Evolutionary conservation across 805 yeast genomes (phyloP).

Genomic region (Myxozyma geophila): DNA sequence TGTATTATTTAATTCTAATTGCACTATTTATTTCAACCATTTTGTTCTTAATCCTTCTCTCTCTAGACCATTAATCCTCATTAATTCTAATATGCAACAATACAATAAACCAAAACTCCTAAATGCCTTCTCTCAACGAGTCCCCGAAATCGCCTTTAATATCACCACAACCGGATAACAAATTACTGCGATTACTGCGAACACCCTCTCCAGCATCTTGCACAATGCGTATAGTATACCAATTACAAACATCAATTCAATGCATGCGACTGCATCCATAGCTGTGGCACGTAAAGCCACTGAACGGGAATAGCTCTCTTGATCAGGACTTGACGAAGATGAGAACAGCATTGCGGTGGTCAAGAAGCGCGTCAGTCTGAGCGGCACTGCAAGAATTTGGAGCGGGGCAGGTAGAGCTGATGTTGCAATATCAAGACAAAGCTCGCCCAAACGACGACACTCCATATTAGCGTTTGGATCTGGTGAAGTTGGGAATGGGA

Average conservation of each 20-base stretch:
- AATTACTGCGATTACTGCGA: constrained; percentile 1
- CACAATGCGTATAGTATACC: constrained; percentile 8
- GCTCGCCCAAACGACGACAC: constrained; percentile 4
- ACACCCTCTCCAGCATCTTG: constrained; percentile 7
- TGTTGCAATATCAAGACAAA: not conserved
- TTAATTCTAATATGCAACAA: not conserved
- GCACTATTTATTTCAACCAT: not conserved
- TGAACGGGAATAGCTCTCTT: not conserved
- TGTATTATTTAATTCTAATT: too few species aligned
- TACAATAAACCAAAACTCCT: not conserved
- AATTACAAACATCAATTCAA: constrained; percentile 17
- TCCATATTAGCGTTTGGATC: not conserved
- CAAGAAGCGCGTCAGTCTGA: not conserved
- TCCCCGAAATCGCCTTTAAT: constrained; percentile 1
- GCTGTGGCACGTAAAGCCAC: constrained; percentile 15
- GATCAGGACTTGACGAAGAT: not conserved
- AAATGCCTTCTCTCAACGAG: not conserved
- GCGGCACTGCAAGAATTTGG: constrained; percentile 6
- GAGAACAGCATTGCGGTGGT: not conserved
- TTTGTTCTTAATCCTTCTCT: not conserved
- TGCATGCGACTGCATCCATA: constrained; percentile 11
- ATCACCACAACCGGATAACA: constrained; percentile 26
- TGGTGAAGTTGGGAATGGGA: not conserved
- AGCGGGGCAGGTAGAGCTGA: constrained; percentile 5
- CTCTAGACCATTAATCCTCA: not conserved